These are phyloP conservation scores for Articulospora tetracladia DNA, from an alignment of 495 filamentous ascomycete species.

Conservation along the genomic window DNA sequence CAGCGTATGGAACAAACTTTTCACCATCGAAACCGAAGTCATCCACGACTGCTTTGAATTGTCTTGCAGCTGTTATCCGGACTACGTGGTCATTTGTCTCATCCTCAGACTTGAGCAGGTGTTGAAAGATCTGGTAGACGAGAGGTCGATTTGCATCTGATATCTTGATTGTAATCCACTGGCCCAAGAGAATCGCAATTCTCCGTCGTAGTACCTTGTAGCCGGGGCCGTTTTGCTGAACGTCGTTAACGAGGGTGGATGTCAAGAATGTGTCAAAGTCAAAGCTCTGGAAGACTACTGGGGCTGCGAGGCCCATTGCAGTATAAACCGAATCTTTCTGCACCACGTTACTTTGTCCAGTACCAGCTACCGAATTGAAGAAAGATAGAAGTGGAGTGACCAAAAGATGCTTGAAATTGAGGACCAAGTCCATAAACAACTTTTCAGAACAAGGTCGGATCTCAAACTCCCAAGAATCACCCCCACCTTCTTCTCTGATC, in stretches of 20 bases:
- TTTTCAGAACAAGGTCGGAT: constrained; percentile 89
- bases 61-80: constrained; percentile 81
- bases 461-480: constrained; percentile 81
- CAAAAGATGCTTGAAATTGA: constrained; percentile 76
- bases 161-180: constrained; percentile 80
- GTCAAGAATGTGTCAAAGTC: constrained; percentile 81
- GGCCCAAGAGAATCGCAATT: constrained; percentile 80
- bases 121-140: constrained; percentile 86
- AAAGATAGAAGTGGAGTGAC: constrained; percentile 72
- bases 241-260: constrained; percentile 70
- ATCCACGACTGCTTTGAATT: constrained; percentile 73
- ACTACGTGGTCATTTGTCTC: constrained; percentile 86
- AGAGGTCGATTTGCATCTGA: constrained; percentile 57
- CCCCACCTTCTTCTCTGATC: constrained; percentile 70
- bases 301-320: constrained; percentile 80
- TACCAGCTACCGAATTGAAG: constrained; percentile 68
- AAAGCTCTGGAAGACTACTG: constrained; percentile 61
- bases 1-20: constrained; percentile 68
- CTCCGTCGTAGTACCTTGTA: constrained; percentile 86
- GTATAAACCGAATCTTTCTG: constrained; percentile 92
- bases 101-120: constrained; percentile 76
- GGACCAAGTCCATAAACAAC: constrained; percentile 85
- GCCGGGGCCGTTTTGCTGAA: constrained; percentile 68
- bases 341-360: constrained; percentile 59
- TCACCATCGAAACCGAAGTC: constrained; percentile 75